phyloP scores from a whole-genome alignment of 768 basidiomycete species.

The Trametes elegans region DNA sequence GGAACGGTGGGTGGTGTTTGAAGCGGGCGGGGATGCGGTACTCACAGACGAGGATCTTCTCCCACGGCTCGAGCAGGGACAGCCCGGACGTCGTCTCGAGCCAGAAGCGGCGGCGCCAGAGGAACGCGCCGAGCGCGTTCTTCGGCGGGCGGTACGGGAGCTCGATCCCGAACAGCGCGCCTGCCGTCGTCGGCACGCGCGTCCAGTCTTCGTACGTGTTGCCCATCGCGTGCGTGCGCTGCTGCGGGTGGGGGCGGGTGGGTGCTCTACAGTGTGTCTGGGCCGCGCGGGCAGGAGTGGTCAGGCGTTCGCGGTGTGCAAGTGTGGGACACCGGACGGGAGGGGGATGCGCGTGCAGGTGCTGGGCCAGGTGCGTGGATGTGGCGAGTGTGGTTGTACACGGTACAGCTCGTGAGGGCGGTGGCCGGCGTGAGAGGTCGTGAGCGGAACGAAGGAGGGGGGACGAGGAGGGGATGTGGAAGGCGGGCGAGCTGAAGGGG shows the following conservation, averaged over 20 bases:
- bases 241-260: neutral
- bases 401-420: neutral
- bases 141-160: constrained; percentile 31
- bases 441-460: neutral
- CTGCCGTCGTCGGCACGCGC: constrained; percentile 18
- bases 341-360: neutral
- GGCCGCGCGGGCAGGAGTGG: neutral
- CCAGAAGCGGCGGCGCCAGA: constrained; percentile 56
- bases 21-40: constrained; percentile 14
- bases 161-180: constrained; percentile 25
- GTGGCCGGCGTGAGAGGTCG: constrained; percentile 1
- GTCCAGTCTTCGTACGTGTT: constrained; percentile 24
- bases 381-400: neutral
- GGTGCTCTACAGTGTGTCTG: neutral
- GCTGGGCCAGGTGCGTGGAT: neutral
- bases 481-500: neutral
- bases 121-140: constrained; percentile 20
- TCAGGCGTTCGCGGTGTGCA: neutral
- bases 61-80: constrained; percentile 66
- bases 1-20: too few species aligned
- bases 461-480: neutral
- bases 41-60: constrained; percentile 60
- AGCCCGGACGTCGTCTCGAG: constrained; percentile 61
- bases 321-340: too few species aligned
- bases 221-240: neutral